Base-by-base conservation (phyloP, 2,329 filamentous ascomycete species). In the Neocucurbitaria cava region DNA sequence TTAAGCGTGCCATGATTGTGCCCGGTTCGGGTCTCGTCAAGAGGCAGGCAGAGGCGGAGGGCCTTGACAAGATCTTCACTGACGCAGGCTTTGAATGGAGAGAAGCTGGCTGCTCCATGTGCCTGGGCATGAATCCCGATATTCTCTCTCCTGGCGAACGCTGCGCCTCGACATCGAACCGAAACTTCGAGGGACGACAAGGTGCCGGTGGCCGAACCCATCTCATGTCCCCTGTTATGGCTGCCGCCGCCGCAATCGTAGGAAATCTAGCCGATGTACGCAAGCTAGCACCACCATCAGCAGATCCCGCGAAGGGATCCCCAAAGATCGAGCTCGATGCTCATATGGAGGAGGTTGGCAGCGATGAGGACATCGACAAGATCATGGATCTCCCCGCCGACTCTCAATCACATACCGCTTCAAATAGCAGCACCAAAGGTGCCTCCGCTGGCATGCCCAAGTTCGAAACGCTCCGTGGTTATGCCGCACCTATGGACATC, bases 101-200 rank as follows among this genome's bases (percentile, higher is more conserved):
- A 74, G 95, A 99, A 81, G 95, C 95, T 64, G 95, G 95, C 45
- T 99, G 95, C 85, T 96, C 91, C 59, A 99, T 99, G 95, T 98
- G 95, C 75, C 85, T 99, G 50, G 95, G 95, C 75, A 99, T 99
- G 94, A 99, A 99, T 82, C 94, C 95, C 0, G 95, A 99, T 76
- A 98, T 99, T 61, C 85, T 98, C 42, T 87, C 92, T 1, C 93
- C 95, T 49, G 86, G 89, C 75, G 95, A 99, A 80, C 89, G 95
- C 70, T 98, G 95, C 75, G 95, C 95, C 38, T 94, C 89, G 73
- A 98, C 95, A 45, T 96, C 91, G 59, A 98, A 98, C 81, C 90
- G 95, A 69, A 98, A 98, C 79, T 98, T 98, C 66, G 95, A 98
- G 76, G 95, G 95, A 58, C 89, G 95, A 61, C 95, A 99, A 79